Conservation (phyloP, 768 basidiomycete species). For the Hypholoma fasciculare region DNA sequence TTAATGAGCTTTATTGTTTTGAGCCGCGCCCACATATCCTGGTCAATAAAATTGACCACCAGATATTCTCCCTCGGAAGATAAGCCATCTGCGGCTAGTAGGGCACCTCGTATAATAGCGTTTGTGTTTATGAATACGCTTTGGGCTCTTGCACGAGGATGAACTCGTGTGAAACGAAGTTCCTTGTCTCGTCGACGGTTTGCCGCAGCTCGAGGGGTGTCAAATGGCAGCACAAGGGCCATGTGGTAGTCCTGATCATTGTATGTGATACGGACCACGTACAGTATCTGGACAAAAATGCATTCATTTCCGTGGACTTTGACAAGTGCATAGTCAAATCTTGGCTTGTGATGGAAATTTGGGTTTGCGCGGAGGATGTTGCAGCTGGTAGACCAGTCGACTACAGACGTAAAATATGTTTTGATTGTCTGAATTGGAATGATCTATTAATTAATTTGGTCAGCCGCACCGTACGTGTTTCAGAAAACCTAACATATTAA, state of each 20-base stretch:
- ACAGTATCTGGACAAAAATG: constrained; percentile 12
- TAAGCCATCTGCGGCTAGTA: background rate
- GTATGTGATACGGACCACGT: constrained; percentile 5
- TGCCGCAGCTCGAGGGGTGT: background rate
- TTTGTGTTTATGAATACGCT: background rate
- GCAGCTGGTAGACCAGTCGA: constrained; percentile 25
- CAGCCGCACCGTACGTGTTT: background rate
- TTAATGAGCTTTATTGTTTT: background rate
- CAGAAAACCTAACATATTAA: background rate
- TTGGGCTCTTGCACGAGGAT: background rate
- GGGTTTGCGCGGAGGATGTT: constrained; percentile 32
- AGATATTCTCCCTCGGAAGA: background rate
- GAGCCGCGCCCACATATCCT: background rate
- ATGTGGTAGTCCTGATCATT: background rate
- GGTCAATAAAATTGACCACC: background rate
- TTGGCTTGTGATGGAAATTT: constrained; percentile 21
- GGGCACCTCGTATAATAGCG: background rate
- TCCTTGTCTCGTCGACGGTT: constrained; percentile 3
- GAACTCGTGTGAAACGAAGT: constrained; percentile 4
- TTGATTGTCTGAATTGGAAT: constrained; percentile 22
- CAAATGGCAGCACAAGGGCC: constrained; percentile 11
- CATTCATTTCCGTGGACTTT: constrained; percentile 4
- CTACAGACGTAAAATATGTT: constrained; percentile 24
- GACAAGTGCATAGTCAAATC: constrained; percentile 23
- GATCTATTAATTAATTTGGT: constrained; percentile 14